Evolutionary conservation across 768 basidiomycete species (phyloP), one percentile per base, ranked within the genome.

Genomic region (Mycena indigotica): DNA sequence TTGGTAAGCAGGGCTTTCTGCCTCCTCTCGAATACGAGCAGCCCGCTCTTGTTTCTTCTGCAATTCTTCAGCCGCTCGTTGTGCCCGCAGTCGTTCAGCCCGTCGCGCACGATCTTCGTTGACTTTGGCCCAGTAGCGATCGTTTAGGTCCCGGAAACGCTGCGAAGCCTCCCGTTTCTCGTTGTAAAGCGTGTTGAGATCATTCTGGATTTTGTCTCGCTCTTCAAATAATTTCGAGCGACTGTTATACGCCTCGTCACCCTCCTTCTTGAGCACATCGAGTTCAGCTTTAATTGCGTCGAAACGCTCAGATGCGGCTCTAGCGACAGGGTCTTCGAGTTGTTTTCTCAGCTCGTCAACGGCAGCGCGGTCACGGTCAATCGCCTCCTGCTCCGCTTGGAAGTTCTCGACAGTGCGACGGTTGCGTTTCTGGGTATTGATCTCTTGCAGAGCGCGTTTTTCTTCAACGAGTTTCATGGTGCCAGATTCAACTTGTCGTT

Each of bases 401-500:
- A 95, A 94, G 52, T 81, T 70, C 72, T 98, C 95, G 56, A 98
- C 86, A 13, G 76, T 75, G 69, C 81, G 87, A 51, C 93, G 87
- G 57, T 74, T 80, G 40, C 93, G 88, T 68, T 84, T 91, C 60
- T 80, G 75, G 41, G 81, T 80, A 60, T 80, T 84, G 60, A 99
- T 96, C 66, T 98, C 96, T 63, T 84, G 82, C n/a, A 99, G 81
- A 4, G 95, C 91, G 51, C 93, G 88, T 75, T 97, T 98, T 75
- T 99, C 97, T 55, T 97, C 95, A 25, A 87, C 94, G 57, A 98
- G 81, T 70, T 93, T 97, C 82, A 99, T 81, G 57, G 66, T 84
- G 24, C 96, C 96, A 4, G 92, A 92, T 69, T 98, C 96, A 52
- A 99, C 87, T 70, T 94, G 91, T 68, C 84, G 88, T 50, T 98